A percentile compares a stretch with the other conserved stretches of the same genome.
These are phyloP conservation scores for Aspergillus sp. DNA, from an alignment of 2,329 filamentous ascomycete genomes.

Conservation along the genomic window DNA sequence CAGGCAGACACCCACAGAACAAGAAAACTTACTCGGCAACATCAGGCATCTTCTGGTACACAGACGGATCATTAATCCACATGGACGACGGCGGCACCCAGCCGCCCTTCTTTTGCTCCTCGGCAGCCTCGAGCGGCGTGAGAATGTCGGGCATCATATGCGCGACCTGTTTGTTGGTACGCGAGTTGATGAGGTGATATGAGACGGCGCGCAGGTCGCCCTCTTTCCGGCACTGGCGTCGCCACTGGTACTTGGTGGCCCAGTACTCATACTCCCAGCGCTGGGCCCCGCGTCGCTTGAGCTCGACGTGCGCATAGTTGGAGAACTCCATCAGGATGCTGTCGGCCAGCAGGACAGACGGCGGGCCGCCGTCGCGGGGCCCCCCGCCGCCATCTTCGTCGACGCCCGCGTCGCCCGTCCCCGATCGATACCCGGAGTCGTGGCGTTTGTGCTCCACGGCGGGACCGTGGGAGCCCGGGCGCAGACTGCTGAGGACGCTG, in stretches of 20 bases:
- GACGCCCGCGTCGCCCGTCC: slow-evolving; percentile 41
- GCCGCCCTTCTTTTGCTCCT: slow-evolving; percentile 74
- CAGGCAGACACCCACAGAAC: slow-evolving; percentile 2
- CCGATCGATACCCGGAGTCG: slow-evolving; percentile 58
- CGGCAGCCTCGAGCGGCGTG: slow-evolving; percentile 66
- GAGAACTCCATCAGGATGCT: slow-evolving; percentile 90
- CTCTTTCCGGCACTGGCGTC: slow-evolving; percentile 68
- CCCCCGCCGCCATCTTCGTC: slow-evolving; percentile 17
- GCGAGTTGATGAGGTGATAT: slow-evolving; percentile 75
- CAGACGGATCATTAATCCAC: slow-evolving; percentile 76
- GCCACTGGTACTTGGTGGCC: slow-evolving; percentile 84
- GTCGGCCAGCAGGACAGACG: slow-evolving; percentile 60
- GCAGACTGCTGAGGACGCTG: slow-evolving; percentile 57
- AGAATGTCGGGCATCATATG: slow-evolving; percentile 81
- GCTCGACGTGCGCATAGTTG: slow-evolving; percentile 90
- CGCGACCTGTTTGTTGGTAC: slow-evolving; percentile 66
- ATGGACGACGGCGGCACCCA: slow-evolving; percentile 90
- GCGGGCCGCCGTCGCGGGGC: slow-evolving; percentile 11
- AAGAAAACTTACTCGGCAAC: slow-evolving; percentile 73
- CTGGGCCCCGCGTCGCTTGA: slow-evolving; percentile 71
- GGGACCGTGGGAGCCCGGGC: slow-evolving; percentile 53
- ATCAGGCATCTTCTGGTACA: slow-evolving; percentile 71
- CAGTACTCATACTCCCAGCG: slow-evolving; percentile 93
- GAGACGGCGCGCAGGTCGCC: slow-evolving; percentile 64
- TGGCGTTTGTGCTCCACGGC: slow-evolving; percentile 52